Base-by-base conservation (phyloP, 495 filamentous ascomycete genomes). In the Neurospora tetraspora region DNA sequence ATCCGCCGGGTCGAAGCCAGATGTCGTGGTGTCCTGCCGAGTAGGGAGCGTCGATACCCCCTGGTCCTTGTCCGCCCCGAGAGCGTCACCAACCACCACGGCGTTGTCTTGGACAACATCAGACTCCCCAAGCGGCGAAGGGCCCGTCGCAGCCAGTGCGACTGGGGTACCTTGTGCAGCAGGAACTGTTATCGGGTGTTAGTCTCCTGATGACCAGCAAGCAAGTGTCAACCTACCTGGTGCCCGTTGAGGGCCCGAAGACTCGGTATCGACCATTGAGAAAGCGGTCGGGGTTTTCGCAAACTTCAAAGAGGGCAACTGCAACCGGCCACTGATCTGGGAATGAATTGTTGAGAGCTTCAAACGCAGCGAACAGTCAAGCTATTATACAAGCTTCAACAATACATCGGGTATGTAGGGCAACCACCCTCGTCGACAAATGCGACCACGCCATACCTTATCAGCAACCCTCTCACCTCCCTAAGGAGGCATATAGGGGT, bases 1-100 rank as follows among this genome's bases (percentile, higher is more conserved):
- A 73, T 85, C 84, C 39, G 72, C 42, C 5, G 68, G 68, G 72
- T 77, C 75, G 39, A 71, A 12, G 2, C 68, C 65, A 47, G 73
- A 73, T 37, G 76, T 43, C 18, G 75, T 75, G 39, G 75, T 77
- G 39, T 34, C 61, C 53, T 74, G 72, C 20, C 61, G 42, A 61
- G 47, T 61, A 37, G 70, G 68, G 65, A 68, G 27, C 7, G 27
- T 9, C 14, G 27, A 34, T 38, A 45, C 53, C 27, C 72, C 39
- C 14, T 65, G 53, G 27, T 18, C 53, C 53, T 18, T 34, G 47
- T 45, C 16, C 20, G 20, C 18, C 14, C 11, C 47, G 47, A 59
- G 47, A 59, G 20, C 47, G 27, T 59, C 20, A 59, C 47, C 12
- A 11, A 5, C 23, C 20, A 31, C 47, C 47, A 59, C 20, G 53